Conservation (phyloP, 106 monocot species). For the Allium sativum region DNA sequence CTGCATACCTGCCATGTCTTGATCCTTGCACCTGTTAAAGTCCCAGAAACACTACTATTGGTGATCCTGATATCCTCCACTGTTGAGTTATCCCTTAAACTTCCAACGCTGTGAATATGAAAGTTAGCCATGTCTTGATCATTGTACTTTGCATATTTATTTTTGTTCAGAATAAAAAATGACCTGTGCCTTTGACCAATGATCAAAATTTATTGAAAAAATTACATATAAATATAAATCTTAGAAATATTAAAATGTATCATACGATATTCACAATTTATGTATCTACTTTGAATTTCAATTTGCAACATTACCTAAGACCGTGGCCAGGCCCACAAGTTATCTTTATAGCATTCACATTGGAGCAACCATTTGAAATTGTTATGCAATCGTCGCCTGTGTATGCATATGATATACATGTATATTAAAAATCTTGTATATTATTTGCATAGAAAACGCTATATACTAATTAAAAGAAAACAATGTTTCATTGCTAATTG, state of each 20-base stretch:
- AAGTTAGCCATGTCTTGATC: background rate
- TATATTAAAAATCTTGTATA: too few species aligned
- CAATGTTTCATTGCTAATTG: background rate
- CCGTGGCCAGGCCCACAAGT: slow-evolving; percentile 17
- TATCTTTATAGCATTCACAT: slow-evolving; percentile 8
- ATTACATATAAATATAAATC: too few species aligned
- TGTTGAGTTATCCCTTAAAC: slow-evolving; percentile 4
- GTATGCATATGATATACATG: too few species aligned
- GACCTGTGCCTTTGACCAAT: too few species aligned
- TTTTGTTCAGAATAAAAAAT: too few species aligned
- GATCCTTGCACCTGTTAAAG: slow-evolving; percentile 7
- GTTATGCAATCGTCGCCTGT: slow-evolving; percentile 15
- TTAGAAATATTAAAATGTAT: too few species aligned
- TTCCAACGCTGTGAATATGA: slow-evolving; percentile 8
- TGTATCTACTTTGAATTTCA: too few species aligned
- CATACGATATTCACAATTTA: background rate
- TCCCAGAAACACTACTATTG: slow-evolving; percentile 3
- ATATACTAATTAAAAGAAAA: too few species aligned
- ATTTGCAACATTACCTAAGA: slow-evolving; percentile 6
- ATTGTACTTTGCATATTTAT: background rate
- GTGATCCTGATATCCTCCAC: slow-evolving; percentile 8
- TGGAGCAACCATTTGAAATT: slow-evolving; percentile 2
- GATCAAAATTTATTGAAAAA: too few species aligned
- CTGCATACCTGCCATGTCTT: slow-evolving; percentile 16
- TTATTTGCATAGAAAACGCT: too few species aligned